phyloP scores from a whole-genome alignment of 2,329 filamentous ascomycete genomes.

The Neoascochyta sp. region DNA sequence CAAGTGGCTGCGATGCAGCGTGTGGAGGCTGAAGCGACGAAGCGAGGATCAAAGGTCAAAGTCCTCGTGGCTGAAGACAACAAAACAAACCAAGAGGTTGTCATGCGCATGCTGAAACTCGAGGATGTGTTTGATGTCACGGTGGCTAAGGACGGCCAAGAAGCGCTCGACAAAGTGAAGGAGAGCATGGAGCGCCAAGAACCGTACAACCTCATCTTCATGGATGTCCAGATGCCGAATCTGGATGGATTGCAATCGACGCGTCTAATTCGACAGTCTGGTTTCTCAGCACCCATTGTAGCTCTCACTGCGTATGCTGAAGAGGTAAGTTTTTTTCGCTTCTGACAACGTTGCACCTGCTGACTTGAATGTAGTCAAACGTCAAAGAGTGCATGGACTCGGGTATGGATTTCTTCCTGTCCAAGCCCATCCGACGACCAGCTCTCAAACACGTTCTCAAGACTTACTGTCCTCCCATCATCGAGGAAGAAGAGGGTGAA shows the following conservation, averaged over 20 bases:
- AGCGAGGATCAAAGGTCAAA: slow-evolving; percentile 60
- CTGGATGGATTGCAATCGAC: slow-evolving; percentile 86
- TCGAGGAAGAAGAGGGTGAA: slow-evolving; percentile 62
- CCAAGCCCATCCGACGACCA: slow-evolving; percentile 72
- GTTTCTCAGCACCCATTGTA: slow-evolving; percentile 83
- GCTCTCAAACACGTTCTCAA: slow-evolving; percentile 82
- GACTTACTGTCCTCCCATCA: slow-evolving; percentile 75
- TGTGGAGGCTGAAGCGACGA: slow-evolving; percentile 58
- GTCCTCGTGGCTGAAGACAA: slow-evolving; percentile 85
- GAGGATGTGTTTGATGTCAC: slow-evolving; percentile 84
- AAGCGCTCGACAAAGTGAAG: slow-evolving; percentile 83
- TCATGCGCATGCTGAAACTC: slow-evolving; percentile 66
- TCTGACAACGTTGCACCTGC: neutral
- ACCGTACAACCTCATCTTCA: slow-evolving; percentile 84
- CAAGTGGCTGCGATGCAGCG: slow-evolving; percentile 63
- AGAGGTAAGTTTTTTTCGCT: slow-evolving; percentile 59
- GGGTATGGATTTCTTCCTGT: slow-evolving; percentile 88
- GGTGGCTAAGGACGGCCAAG: slow-evolving; percentile 70
- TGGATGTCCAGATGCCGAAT: slow-evolving; percentile 95
- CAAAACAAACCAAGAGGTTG: slow-evolving; percentile 47
- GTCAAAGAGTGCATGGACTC: slow-evolving; percentile 63
- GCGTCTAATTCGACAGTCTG: slow-evolving; percentile 76
- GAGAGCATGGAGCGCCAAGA: slow-evolving; percentile 70
- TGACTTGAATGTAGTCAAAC: slow-evolving; percentile 19
- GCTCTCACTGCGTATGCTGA: slow-evolving; percentile 87